phyloP scores from a whole-genome alignment of 2,329 filamentous ascomycete species.

The Aspergillus felis region DNA sequence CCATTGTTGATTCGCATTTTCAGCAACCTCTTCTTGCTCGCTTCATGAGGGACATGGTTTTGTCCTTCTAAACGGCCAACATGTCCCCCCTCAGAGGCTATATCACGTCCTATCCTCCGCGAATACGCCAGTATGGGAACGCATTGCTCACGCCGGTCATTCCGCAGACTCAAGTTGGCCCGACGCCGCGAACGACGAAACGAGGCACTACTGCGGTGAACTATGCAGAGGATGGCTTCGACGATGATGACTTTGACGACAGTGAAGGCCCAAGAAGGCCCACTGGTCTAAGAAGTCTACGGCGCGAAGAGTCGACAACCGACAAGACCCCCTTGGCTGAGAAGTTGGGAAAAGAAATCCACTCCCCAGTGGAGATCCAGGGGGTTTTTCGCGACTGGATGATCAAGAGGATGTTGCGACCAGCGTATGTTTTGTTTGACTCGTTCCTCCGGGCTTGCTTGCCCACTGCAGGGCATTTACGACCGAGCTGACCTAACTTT shows the following conservation, averaged over 20 bases:
- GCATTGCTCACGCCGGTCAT: conserved; percentile 83
- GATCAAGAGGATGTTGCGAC: conserved; percentile 59
- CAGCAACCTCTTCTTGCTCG: conserved; percentile 12
- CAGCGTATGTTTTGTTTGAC: conserved; percentile 35
- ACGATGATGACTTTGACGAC: conserved; percentile 62
- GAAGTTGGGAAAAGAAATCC: conserved; percentile 78
- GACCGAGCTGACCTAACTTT: conserved; percentile 18
- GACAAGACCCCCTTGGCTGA: conserved; percentile 64
- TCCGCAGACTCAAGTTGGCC: conserved; percentile 63
- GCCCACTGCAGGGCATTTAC: conserved; percentile 2
- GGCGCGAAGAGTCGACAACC: conserved; percentile 67
- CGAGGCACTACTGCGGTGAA: conserved; percentile 95
- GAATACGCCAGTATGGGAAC: conserved; percentile 86
- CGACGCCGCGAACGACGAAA: conserved; percentile 82
- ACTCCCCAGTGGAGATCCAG: conserved; percentile 74
- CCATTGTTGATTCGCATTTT: conserved; percentile 2
- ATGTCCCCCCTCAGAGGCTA: conserved; percentile 74
- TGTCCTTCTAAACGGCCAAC: conserved; percentile 33
- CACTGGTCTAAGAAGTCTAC: conserved; percentile 77
- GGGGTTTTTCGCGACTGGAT: conserved; percentile 97
- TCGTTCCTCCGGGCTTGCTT: conserved; percentile 3
- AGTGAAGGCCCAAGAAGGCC: conserved; percentile 67
- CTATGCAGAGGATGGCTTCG: conserved; percentile 94
- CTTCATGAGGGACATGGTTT: conserved; percentile 34
- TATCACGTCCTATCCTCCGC: conserved; percentile 85